These are phyloP conservation scores for Curvularia spicifera DNA, from an alignment of 2,329 filamentous ascomycete species.

Conservation along the genomic window DNA sequence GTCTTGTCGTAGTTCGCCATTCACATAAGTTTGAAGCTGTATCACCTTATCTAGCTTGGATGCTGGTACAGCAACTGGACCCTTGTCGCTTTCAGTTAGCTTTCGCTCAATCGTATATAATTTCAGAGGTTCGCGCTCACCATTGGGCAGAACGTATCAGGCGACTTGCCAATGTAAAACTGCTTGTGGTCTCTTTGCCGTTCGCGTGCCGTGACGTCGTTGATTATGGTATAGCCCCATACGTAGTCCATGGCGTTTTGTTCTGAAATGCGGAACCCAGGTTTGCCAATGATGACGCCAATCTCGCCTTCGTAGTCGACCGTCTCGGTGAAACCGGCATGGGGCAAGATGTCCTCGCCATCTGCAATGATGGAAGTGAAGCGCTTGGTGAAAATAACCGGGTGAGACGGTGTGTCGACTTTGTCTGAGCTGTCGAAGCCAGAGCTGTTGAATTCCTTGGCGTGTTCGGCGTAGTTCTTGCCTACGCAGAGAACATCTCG, in stretches of 20 bases:
- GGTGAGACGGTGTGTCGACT: conserved; percentile 58
- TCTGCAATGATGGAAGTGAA: conserved; percentile 60
- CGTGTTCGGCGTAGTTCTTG: conserved; percentile 65
- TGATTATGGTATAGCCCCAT: conserved; percentile 64
- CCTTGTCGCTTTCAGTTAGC: neutral
- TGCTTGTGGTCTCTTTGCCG: conserved; percentile 58
- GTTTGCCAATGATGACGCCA: conserved; percentile 62
- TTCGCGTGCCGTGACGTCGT: conserved; percentile 36
- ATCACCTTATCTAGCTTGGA: conserved; percentile 34
- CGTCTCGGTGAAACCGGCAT: conserved; percentile 57
- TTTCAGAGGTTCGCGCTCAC: conserved; percentile 28
- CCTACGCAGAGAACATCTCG: conserved; percentile 63
- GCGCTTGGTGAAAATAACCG: conserved; percentile 64
- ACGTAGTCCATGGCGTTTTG: conserved; percentile 58
- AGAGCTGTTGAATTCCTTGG: conserved; percentile 63
- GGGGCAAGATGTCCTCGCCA: conserved; percentile 56
- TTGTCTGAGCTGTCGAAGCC: conserved; percentile 65
- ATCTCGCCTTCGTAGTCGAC: conserved; percentile 65
- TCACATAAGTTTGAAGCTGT: conserved; percentile 54
- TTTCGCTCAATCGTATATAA: conserved; percentile 20
- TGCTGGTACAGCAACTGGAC: neutral
- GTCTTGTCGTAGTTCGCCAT: conserved; percentile 57
- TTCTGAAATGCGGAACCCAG: conserved; percentile 54
- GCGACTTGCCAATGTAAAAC: conserved; percentile 64
- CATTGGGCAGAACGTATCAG: conserved; percentile 64